phyloP scores from a whole-genome alignment of 176 grass and related monocot species.

The Puya raimondii region DNA sequence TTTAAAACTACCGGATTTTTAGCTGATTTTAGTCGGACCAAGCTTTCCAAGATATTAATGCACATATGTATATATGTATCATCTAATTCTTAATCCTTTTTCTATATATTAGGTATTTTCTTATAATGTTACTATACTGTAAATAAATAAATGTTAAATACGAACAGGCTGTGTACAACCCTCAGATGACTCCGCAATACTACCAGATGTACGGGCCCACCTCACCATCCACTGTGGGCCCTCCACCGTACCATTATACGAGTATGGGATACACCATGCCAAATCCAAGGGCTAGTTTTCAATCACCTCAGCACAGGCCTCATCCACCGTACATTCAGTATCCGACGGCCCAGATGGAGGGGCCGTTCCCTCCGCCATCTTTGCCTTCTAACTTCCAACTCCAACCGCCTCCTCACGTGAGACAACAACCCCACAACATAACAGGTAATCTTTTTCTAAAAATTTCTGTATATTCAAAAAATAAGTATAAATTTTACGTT shows the following conservation, averaged over 20 bases:
- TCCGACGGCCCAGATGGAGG: slow-evolving; percentile 12
- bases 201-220: slow-evolving; percentile 27
- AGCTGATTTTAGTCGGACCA: too few species aligned
- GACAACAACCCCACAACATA: slow-evolving; percentile 1
- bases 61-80: too few species aligned
- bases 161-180: slow-evolving; percentile 24
- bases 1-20: too few species aligned
- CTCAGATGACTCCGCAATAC: slow-evolving; percentile 33
- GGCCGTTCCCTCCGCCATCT: slow-evolving; percentile 7
- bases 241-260: slow-evolving; percentile 18
- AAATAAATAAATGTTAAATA: neutral
- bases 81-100: neutral
- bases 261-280: slow-evolving; percentile 11
- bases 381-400: slow-evolving; percentile 14
- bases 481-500: neutral
- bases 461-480: neutral
- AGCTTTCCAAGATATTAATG: too few species aligned
- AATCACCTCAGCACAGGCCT: neutral
- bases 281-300: slow-evolving; percentile 15
- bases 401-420: slow-evolving; percentile 18
- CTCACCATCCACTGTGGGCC: slow-evolving; percentile 16
- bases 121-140: neutral
- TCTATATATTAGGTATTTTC: neutral
- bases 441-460: slow-evolving; percentile 12
- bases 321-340: slow-evolving; percentile 17